These are phyloP conservation scores for Fusarium tjaetaba DNA, from an alignment of 2,329 filamentous ascomycete genomes.

Conservation along the genomic window DNA sequence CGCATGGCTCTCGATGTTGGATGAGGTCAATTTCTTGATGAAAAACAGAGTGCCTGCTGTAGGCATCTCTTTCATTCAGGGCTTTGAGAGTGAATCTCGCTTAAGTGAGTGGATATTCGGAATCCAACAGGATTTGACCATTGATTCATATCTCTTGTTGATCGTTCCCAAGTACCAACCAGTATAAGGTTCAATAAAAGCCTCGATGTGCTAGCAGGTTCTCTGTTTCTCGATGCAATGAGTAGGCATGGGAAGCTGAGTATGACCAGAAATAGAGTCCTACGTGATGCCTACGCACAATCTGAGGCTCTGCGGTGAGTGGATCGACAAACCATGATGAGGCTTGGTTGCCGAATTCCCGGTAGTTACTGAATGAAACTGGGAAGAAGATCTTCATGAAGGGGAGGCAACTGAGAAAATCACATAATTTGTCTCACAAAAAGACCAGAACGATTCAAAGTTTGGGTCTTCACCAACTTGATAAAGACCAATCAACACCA, in stretches of 20 bases:
- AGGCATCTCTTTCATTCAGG: neutral
- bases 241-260: neutral
- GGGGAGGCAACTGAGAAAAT: neutral
- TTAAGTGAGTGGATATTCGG: neutral
- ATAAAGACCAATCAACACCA: neutral
- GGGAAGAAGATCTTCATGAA: neutral
- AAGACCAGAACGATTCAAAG: neutral
- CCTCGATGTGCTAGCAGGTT: too few species aligned
- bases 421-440: neutral
- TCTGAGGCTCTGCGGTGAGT: constrained; percentile 17
- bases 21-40: neutral
- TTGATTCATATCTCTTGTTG: neutral
- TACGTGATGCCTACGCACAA: neutral
- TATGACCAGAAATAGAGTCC: constrained; percentile 15
- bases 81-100: constrained; percentile 2
- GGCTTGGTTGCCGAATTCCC: neutral
- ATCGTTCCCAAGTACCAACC: neutral
- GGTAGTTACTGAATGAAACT: neutral
- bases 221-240: neutral
- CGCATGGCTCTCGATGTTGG: neutral
- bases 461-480: neutral
- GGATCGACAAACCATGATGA: neutral
- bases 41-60: neutral
- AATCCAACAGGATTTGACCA: neutral
- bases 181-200: neutral